phyloP scores from a whole-genome alignment of 2,329 filamentous ascomycete species.

The Trichoderma afroharzianum region DNA sequence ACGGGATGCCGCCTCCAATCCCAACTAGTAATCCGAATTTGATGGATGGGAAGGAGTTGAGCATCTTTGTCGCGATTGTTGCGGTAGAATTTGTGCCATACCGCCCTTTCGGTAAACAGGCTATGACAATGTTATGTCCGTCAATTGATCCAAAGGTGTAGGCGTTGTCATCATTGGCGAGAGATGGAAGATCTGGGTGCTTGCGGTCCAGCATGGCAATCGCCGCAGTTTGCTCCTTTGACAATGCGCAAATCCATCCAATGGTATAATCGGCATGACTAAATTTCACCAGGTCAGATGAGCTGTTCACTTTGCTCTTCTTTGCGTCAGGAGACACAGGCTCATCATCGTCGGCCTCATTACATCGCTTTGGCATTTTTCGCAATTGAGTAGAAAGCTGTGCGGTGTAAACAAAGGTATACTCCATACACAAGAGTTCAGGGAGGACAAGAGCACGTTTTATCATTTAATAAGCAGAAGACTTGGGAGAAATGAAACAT shows the following conservation, averaged over 20 bases:
- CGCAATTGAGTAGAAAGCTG: not conserved
- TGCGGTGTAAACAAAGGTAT: not conserved
- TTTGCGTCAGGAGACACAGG: not conserved
- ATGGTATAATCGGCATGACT: conserved; percentile 16
- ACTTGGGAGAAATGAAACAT: not conserved
- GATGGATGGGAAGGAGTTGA: not conserved
- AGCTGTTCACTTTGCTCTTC: not conserved
- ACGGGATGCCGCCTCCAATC: not conserved
- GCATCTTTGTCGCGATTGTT: not conserved
- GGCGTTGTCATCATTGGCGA: not conserved
- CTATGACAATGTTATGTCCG: not conserved
- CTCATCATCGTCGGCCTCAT: not conserved
- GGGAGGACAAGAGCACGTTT: no score
- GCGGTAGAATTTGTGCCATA: not conserved
- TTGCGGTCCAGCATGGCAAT: not conserved
- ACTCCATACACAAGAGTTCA: no score
- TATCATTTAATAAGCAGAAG: not conserved
- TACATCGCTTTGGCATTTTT: not conserved
- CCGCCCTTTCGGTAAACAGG: not conserved
- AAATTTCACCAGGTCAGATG: not conserved
- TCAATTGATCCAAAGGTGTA: not conserved
- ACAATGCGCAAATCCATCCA: not conserved
- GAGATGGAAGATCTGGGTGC: not conserved
- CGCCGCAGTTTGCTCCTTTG: not conserved
- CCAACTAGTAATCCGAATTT: not conserved